Base-by-base conservation (phyloP, 352 stramenopile species). In the Globisporangium echinulatum region DNA sequence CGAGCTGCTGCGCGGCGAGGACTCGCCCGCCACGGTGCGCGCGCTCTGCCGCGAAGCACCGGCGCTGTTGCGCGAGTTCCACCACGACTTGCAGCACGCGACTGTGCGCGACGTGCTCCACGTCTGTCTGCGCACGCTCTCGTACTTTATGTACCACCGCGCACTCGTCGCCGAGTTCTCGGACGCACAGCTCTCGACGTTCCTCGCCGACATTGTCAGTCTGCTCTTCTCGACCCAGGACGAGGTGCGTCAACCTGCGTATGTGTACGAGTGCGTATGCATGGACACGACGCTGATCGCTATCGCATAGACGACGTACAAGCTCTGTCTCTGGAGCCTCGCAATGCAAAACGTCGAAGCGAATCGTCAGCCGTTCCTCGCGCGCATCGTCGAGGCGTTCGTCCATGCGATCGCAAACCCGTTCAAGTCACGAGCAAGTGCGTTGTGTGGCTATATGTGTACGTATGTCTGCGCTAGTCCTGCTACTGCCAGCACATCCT, bases 321-420 rank as follows among this genome's bases (percentile, higher is more conserved):
- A 88, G 64, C 47, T 87, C 37, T 79, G 81, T 70, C 54, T 91
- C 7, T 89, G 75, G 75, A 83, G 77, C 49, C 68, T 91, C 4
- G 73, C 68, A 3, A 77, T 77, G 70, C 79, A 89, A 58, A 85
- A 87, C 52, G 67, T 88, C 25, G 64, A 79, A 48, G 54, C 61
- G 7, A 60, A 70, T 44, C 71, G 71, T n/a, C 77, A 79, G 54
- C 71, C 70, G 4, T 74, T 79, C 8, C 58, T 90, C 9, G 65
- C 70, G 13, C 71, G 72, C 15, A 85, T 74, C 7, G 63, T 88
- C n/a, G 81, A 88, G 61, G 73, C 66, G 9, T 58, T 88, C 56
- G 68, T 90, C 8, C 81, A 87, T 46, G 81, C 81, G 7, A 79
- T 88, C 25, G 69, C 87, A 38, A 90, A 88, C 49, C 77, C 81